phyloP scores from a whole-genome alignment of 352 stramenopile genomes.

The Globisporangium heterothallicum region DNA sequence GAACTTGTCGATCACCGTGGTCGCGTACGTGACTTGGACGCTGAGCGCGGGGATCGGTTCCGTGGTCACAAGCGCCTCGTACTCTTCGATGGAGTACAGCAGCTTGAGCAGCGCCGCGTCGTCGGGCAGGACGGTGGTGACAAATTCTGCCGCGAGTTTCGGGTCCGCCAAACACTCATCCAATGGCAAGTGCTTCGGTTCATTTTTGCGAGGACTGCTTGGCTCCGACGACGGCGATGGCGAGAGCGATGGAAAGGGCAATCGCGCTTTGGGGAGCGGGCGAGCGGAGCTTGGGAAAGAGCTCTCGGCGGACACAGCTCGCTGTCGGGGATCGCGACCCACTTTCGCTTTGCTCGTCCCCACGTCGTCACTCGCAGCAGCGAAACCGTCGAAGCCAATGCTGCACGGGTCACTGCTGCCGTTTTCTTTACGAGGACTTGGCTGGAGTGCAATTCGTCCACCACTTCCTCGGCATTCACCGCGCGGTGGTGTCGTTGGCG shows the following conservation, averaged over 20 bases:
- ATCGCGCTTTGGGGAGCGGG: background rate
- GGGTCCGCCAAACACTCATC: slow-evolving; percentile 38
- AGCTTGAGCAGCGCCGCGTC: slow-evolving; percentile 31
- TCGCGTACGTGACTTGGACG: slow-evolving; percentile 22
- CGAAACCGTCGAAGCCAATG: slow-evolving; percentile 30
- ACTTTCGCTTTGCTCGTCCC: background rate
- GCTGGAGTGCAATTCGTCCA: slow-evolving; percentile 15
- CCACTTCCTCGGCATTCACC: background rate
- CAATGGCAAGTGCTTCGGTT: slow-evolving; percentile 13
- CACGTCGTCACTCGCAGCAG: background rate
- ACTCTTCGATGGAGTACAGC: slow-evolving; percentile 41
- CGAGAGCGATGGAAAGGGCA: background rate
- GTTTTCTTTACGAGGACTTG: slow-evolving; percentile 10
- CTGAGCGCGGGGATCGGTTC: slow-evolving; percentile 14
- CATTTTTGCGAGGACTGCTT: background rate
- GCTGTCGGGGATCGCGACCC: background rate
- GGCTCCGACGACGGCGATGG: background rate
- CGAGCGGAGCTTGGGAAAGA: background rate
- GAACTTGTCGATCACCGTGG: slow-evolving; percentile 28
- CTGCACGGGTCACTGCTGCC: background rate
- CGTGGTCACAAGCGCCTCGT: slow-evolving; percentile 26
- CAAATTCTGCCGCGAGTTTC: slow-evolving; percentile 40
- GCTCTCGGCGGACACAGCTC: background rate
- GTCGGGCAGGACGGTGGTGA: slow-evolving; percentile 25
- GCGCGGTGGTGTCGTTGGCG: background rate